Evolutionary conservation across 345 rosid species (phyloP).

Genomic region (Jatropha curcas): DNA sequence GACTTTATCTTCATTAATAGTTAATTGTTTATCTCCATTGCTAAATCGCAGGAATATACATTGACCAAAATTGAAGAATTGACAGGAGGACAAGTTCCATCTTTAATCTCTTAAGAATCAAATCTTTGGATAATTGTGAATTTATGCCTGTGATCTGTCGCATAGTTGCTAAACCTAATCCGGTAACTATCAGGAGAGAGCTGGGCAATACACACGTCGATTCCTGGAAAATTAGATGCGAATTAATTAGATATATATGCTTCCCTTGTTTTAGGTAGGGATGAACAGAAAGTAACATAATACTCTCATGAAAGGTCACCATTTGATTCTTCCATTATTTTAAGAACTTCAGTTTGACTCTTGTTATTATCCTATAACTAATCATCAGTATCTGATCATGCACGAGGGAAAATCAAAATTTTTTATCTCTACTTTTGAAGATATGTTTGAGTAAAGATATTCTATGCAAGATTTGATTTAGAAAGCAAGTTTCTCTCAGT

Average conservation of each 20-base stretch:
- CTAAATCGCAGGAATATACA: not conserved
- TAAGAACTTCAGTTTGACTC: not conserved
- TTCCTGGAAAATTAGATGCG: not conserved
- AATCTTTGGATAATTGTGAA: not conserved
- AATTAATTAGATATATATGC: not conserved
- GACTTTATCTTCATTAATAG: too few relatives aligned
- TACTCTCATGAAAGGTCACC: too few relatives aligned
- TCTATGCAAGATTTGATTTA: not conserved
- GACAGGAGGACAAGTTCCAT: not conserved
- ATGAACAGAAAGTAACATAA: too few relatives aligned
- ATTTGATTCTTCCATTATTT: not conserved
- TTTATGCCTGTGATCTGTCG: not conserved
- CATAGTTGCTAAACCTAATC: not conserved
- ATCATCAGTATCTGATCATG: not conserved
- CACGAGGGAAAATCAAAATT: not conserved
- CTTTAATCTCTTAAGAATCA: slow-evolving; percentile 7
- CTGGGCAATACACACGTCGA: not conserved
- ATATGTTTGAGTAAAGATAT: not conserved
- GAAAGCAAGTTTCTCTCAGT: not conserved
- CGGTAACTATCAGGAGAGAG: not conserved
- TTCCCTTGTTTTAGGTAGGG: not conserved
- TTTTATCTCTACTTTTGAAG: not conserved
- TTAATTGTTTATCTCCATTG: too few relatives aligned
- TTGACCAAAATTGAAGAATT: not conserved
- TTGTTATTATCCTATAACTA: too few relatives aligned